Conservation (phyloP, 345 rosid species). For the Salix brachista region DNA sequence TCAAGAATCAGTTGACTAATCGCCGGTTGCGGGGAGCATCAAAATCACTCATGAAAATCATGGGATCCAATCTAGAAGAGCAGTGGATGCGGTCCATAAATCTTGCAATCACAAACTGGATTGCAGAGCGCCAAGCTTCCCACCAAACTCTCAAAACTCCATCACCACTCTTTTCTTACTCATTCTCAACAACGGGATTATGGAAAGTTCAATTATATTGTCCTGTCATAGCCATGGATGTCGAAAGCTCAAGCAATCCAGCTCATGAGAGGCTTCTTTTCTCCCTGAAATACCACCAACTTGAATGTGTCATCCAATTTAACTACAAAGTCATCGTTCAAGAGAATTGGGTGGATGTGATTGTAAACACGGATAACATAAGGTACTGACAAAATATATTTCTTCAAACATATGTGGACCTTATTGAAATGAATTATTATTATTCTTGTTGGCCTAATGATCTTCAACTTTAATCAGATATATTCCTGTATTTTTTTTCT, state of each 20-base stretch:
- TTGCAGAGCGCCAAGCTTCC: constrained; percentile 41
- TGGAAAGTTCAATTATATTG: constrained; percentile 88
- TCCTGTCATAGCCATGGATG: constrained; percentile 77
- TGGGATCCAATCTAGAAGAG: constrained; percentile 79
- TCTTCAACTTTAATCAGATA: too few relatives aligned
- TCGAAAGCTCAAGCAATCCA: constrained; percentile 45
- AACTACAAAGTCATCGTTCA: constrained; percentile 48
- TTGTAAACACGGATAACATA: constrained; percentile 66
- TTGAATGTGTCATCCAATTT: constrained; percentile 80
- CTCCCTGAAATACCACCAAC: constrained; percentile 81
- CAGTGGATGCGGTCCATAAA: constrained; percentile 83
- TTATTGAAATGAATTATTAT: too few relatives aligned
- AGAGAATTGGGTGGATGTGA: constrained; percentile 58
- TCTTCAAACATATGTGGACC: too few relatives aligned
- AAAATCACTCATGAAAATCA: constrained; percentile 54
- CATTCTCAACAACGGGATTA: constrained; percentile 53
- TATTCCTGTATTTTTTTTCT: neutral
- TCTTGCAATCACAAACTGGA: constrained; percentile 84
- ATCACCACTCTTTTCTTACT: constrained; percentile 72
- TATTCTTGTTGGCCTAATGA: too few relatives aligned
- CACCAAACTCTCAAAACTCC: constrained; percentile 40
- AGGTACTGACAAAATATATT: constrained; percentile 36
- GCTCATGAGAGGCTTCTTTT: constrained; percentile 58
- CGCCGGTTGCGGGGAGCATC: constrained; percentile 46
- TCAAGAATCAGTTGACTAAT: constrained; percentile 49